Percentiles rank a stretch among this genome's conserved stretches.
Evolutionary conservation across 257 asterid species (phyloP).

Genomic region (Lantana camara): DNA sequence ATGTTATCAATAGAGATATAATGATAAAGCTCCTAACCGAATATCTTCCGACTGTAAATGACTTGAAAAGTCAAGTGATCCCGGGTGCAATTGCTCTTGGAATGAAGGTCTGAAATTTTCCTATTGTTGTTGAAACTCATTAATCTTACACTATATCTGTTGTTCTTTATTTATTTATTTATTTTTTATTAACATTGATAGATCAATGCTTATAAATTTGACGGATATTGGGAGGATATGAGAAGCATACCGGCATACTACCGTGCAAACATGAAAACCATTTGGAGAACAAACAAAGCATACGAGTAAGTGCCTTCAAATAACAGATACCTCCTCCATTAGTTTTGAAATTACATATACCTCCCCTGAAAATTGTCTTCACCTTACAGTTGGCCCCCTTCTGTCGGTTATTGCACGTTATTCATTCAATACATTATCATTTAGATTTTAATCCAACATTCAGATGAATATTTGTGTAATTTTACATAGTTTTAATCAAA

Average conservation of each 20-base stretch:
- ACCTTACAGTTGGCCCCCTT: no score
- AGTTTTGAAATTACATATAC: no score
- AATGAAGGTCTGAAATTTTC: conserved; percentile 56
- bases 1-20: conserved; percentile 61
- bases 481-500: no score
- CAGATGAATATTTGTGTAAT: not conserved
- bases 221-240: conserved; percentile 92
- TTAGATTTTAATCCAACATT: no score
- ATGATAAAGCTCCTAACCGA: conserved; percentile 70
- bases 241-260: conserved; percentile 78
- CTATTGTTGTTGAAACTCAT: not conserved
- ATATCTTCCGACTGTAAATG: conserved; percentile 63
- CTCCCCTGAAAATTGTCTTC: no score
- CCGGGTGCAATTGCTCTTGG: conserved; percentile 83
- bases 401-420: no score
- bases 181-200: conserved; percentile 22
- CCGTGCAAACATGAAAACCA: conserved; percentile 68
- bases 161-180: not conserved
- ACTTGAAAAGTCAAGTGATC: conserved; percentile 63
- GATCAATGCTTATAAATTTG: conserved; percentile 61
- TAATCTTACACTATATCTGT: not conserved
- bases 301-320: conserved; percentile 48
- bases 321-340: not conserved
- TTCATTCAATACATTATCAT: no score
- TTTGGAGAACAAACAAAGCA: conserved; percentile 43